A percentile compares a stretch with the other conserved stretches of the same genome.
These are phyloP conservation scores for Thuja plicata DNA, from an alignment of 83 land plant species.

Conservation along the genomic window DNA sequence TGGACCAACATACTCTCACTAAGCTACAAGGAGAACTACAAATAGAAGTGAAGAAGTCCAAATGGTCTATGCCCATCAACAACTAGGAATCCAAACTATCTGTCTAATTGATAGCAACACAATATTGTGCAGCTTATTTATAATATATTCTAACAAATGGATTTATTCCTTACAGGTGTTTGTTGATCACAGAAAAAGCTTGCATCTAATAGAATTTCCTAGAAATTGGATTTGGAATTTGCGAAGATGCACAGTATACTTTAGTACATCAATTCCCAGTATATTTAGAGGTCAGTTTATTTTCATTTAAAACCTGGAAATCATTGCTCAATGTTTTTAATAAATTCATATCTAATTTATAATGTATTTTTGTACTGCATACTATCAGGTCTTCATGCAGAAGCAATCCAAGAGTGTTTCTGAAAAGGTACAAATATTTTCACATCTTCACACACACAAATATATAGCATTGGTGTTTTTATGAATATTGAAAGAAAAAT, in stretches of 20 bases:
- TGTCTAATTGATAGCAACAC: no score
- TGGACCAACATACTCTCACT: no score
- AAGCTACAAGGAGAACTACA: not conserved
- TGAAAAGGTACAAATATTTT: constrained; percentile 30
- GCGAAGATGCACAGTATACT: constrained; percentile 39
- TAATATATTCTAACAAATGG: constrained; percentile 8
- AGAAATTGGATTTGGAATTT: constrained; percentile 41
- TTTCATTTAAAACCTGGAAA: not conserved
- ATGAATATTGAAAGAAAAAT: not conserved
- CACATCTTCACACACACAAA: not conserved
- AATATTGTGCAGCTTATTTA: not conserved
- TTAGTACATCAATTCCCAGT: constrained; percentile 45
- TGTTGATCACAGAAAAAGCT: constrained; percentile 48
- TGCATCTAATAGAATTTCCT: constrained; percentile 34
- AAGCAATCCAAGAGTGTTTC: constrained; percentile 48
- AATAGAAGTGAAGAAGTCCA: not conserved
- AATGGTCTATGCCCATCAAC: not conserved
- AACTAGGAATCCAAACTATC: not conserved
- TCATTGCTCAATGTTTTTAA: no score
- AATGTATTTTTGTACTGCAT: not conserved
- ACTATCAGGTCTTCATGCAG: constrained; percentile 27
- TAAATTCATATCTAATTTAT: not conserved
- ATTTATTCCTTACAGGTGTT: constrained; percentile 34
- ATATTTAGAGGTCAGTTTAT: constrained; percentile 37
- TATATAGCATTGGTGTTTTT: not conserved